Percentiles rank a stretch among this genome's conserved stretches.
Conservation (phyloP, 495 filamentous ascomycete genomes). For the Aspergillus nanangensis region DNA sequence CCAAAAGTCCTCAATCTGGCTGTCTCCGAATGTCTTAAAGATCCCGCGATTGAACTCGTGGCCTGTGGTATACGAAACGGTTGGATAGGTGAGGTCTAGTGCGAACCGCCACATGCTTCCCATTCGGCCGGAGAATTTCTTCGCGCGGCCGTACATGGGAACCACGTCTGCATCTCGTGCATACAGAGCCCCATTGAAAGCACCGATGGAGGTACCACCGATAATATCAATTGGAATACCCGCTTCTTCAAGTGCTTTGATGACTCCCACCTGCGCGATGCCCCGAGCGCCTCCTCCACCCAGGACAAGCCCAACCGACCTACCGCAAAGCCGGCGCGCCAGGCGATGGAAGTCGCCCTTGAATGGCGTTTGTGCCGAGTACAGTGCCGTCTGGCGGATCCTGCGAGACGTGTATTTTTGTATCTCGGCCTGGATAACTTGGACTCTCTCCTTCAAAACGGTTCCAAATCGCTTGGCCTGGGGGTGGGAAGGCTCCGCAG, state of each 20-base stretch:
- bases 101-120: slow-evolving; percentile 96
- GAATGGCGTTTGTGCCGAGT: slow-evolving; percentile 85
- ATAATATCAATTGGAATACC: slow-evolving; percentile 96
- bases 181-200: slow-evolving; percentile 93
- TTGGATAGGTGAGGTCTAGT: slow-evolving; percentile 91
- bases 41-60: slow-evolving; percentile 99
- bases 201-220: slow-evolving; percentile 95
- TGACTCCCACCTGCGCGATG: slow-evolving; percentile 87
- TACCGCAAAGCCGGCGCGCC: slow-evolving; percentile 85
- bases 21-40: slow-evolving; percentile 95
- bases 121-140: slow-evolving; percentile 97
- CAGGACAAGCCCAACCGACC: slow-evolving; percentile 89
- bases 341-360: slow-evolving; percentile 96
- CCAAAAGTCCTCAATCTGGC: slow-evolving; percentile 99
- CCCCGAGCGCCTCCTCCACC: slow-evolving; percentile 92
- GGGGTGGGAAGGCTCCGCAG: slow-evolving; percentile 70
- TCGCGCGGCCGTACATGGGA: slow-evolving; percentile 91
- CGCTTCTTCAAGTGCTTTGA: slow-evolving; percentile 91
- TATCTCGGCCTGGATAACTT: slow-evolving; percentile 92
- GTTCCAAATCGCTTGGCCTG: slow-evolving; percentile 73
- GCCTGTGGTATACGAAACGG: slow-evolving; percentile 91
- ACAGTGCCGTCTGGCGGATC: slow-evolving; percentile 80
- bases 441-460: slow-evolving; percentile 88
- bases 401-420: slow-evolving; percentile 92
- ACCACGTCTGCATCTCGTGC: slow-evolving; percentile 95